Base-by-base conservation (phyloP, 1,284 basidiomycete genomes). In the Cryptococcus wingfieldii region DNA sequence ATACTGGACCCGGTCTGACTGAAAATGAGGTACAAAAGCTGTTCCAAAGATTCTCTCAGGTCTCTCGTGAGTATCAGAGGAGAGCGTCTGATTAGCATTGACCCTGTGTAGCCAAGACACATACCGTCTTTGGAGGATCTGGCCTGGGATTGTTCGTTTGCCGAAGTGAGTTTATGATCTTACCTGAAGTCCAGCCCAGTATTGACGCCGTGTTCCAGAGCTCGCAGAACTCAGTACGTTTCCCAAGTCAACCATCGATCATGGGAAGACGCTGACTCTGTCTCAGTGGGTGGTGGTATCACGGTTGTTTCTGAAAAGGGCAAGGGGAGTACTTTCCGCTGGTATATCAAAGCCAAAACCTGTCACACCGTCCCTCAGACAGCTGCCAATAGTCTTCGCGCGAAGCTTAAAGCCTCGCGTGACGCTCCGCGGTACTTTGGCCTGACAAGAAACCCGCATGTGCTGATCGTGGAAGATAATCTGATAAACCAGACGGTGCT, bases 251-350 rank as follows among this genome's bases (percentile, higher is more conserved):
- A 25, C 12, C 18, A 4, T 12, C n/a, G 5, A n/a, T 18, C 42
- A 19, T 18, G 16, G 4, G 14, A 42, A 38, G 14, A 27, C 10
- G 28, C 49, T 60, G 46, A 59, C 25, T 5, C 5, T 25, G 18
- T 16, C 23, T 27, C 53, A 50, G 59, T 75, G 70, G 72, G 73
- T 23, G 73, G 73, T 9, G 58, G 70, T 4, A 74, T 75, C 50
- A 71, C 74, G 48, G 72, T 74, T 23, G 63, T 61, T 7, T 63
- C 57, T 23, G 56, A 66, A 51, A 62, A 70, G 25, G 72, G 71
- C 16, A 61, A 72, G 58, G 73, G 73, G n/a, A 67, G 61, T 56
- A 94, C 74, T 0, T 78, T 78, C 66, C 65, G 72, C 16, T 78
- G 77, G 63, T 78, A 67, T 62, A 68, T 78, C 48, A 54, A 66